These are phyloP conservation scores for Pythium periplocum DNA, from an alignment of 352 stramenopile species.

Conservation along the genomic window DNA sequence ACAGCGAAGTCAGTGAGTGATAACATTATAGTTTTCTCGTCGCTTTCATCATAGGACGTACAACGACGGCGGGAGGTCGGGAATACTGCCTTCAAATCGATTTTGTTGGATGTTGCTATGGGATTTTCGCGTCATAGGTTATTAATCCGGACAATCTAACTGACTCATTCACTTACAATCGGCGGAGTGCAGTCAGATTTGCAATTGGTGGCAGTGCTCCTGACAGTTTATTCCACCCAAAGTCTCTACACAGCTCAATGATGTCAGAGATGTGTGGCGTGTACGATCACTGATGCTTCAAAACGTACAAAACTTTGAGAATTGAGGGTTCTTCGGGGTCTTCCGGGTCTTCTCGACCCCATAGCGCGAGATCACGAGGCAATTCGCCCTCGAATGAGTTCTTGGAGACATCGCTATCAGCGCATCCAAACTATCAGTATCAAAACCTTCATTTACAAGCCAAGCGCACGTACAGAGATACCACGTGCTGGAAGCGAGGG, in stretches of 20 bases:
- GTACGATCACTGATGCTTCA: background rate
- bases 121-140: background rate
- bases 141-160: conserved; percentile 5
- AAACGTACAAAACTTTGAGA: conserved; percentile 36
- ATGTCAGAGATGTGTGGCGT: background rate
- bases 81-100: conserved; percentile 10
- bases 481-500: conserved; percentile 28
- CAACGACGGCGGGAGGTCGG: conserved; percentile 10
- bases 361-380: conserved; percentile 26
- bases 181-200: conserved; percentile 36
- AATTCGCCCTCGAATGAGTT: conserved; percentile 43
- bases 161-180: conserved; percentile 32
- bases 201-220: conserved; percentile 33
- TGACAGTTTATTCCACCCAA: conserved; percentile 41
- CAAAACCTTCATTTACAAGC: too few species aligned
- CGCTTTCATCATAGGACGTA: conserved; percentile 2
- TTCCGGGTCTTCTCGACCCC: conserved; percentile 40
- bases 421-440: background rate
- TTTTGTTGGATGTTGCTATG: conserved; percentile 14
- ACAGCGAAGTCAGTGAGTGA: conserved; percentile 1
- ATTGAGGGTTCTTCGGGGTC: conserved; percentile 45
- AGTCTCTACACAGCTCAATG: conserved; percentile 22
- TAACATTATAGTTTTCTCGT: conserved; percentile 1
- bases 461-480: conserved; percentile 27
- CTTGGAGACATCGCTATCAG: conserved; percentile 42